Evolutionary conservation across 2,329 filamentous ascomycete genomes (phyloP).

Genomic region (Xenoacremonium recifei): DNA sequence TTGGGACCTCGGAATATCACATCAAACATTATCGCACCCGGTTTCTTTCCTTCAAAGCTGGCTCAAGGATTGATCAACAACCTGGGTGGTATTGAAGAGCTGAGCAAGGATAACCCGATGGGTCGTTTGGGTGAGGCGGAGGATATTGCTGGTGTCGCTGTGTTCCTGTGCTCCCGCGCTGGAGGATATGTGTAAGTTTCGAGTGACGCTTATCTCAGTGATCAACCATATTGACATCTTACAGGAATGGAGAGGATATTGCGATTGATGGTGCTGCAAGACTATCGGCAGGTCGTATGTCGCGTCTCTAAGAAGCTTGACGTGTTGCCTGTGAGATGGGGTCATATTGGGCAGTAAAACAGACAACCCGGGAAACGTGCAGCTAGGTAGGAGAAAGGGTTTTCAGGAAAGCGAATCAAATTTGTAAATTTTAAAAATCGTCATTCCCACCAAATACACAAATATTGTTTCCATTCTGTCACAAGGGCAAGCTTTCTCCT

Average conservation of each 20-base stretch:
- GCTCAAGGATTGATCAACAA: slow-evolving; percentile 62
- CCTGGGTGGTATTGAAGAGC: slow-evolving; percentile 53
- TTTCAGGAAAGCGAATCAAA: too few relatives aligned
- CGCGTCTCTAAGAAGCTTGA: slow-evolving; percentile 26
- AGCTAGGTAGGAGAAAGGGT: too few relatives aligned
- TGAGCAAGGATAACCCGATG: slow-evolving; percentile 53
- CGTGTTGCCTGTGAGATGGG: too few relatives aligned
- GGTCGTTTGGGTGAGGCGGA: slow-evolving; percentile 54
- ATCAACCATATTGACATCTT: neutral
- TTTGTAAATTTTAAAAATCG: too few relatives aligned
- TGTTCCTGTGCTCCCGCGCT: slow-evolving; percentile 55
- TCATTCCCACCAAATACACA: too few relatives aligned
- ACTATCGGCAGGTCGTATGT: slow-evolving; percentile 27
- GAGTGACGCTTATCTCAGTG: too few relatives aligned
- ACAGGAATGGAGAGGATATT: slow-evolving; percentile 36
- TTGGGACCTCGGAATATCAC: slow-evolving; percentile 64
- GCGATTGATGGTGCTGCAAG: slow-evolving; percentile 33
- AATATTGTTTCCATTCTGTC: too few relatives aligned
- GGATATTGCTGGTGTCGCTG: slow-evolving; percentile 59
- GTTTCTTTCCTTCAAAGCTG: slow-evolving; percentile 69
- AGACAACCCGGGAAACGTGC: too few relatives aligned
- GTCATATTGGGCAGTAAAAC: too few relatives aligned
- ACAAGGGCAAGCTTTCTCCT: too few relatives aligned
- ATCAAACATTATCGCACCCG: slow-evolving; percentile 65
- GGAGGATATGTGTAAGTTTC: slow-evolving; percentile 47